phyloP scores from a whole-genome alignment of 345 rosid genomes.

The Gossypioides kirkii region DNA sequence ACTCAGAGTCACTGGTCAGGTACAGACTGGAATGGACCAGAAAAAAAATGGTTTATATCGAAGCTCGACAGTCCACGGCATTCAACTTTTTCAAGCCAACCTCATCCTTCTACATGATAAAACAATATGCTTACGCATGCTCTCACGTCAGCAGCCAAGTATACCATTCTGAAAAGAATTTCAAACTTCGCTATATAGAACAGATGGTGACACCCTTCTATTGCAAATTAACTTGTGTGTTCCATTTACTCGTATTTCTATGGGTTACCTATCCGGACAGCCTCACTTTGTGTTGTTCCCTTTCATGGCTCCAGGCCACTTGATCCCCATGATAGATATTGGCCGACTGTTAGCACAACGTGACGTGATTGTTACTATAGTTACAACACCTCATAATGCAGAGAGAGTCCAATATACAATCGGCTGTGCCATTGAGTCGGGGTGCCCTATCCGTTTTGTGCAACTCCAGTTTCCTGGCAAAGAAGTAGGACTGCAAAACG shows the following conservation, averaged over 20 bases:
- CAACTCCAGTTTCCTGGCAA: conserved; percentile 24
- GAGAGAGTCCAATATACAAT: conserved; percentile 16
- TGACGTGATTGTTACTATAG: conserved; percentile 33
- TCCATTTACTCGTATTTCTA: background rate
- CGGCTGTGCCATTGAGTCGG: conserved; percentile 15
- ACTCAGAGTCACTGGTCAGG: background rate
- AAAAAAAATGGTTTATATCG: background rate
- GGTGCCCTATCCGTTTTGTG: conserved; percentile 20
- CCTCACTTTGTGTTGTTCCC: conserved; percentile 44
- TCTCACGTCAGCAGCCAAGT: background rate
- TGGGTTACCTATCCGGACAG: background rate
- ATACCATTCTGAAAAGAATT: conserved; percentile 8
- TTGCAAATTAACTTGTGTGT: background rate
- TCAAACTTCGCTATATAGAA: background rate
- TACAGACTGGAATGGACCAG: background rate
- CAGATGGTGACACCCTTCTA: background rate
- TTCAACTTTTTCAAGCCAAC: background rate
- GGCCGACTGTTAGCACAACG: conserved; percentile 40
- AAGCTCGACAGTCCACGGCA: conserved; percentile 22
- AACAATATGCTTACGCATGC: background rate
- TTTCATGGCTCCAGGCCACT: conserved; percentile 53
- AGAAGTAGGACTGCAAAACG: conserved; percentile 32
- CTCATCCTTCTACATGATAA: background rate
- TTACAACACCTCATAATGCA: conserved; percentile 40
- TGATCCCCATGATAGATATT: conserved; percentile 46